These are phyloP conservation scores for Globisporangium perplexum DNA, from an alignment of 352 stramenopile genomes.

Conservation along the genomic window DNA sequence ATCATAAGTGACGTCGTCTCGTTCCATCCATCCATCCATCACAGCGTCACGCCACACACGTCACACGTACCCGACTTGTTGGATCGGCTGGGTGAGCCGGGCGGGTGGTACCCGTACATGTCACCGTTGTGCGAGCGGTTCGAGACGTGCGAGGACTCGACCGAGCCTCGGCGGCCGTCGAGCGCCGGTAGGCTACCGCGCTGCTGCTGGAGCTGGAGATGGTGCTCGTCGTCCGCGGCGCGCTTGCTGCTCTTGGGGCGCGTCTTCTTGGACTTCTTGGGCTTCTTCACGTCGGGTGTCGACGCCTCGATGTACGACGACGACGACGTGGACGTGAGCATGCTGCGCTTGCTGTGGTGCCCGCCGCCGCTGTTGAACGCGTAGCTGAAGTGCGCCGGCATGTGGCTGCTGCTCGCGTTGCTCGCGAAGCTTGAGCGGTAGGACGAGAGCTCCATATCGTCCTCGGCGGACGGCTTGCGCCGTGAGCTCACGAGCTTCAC, in stretches of 20 bases:
- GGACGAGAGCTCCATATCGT: constrained; percentile 22
- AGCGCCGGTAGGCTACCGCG: constrained; percentile 9
- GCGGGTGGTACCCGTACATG: constrained; percentile 25
- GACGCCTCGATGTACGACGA: constrained; percentile 9
- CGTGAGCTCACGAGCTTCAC: constrained; percentile 44
- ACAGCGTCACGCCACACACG: neutral
- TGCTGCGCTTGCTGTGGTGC: constrained; percentile 2
- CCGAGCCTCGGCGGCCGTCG: neutral
- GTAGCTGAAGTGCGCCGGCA: neutral
- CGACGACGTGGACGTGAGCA: constrained; percentile 1
- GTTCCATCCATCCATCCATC: neutral
- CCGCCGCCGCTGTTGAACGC: neutral
- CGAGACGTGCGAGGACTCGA: constrained; percentile 4
- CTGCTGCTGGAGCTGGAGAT: neutral
- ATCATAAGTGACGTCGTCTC: no score
- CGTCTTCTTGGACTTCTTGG: constrained; percentile 5
- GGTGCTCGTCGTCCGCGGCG: neutral
- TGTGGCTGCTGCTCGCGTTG: constrained; percentile 23
- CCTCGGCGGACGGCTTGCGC: constrained; percentile 27
- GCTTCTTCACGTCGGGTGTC: constrained; percentile 15
- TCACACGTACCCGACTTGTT: constrained; percentile 14
- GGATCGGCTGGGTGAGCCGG: constrained; percentile 16
- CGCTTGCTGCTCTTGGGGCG: neutral
- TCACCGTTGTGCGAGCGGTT: constrained; percentile 9
- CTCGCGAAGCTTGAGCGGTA: constrained; percentile 36